Evolutionary conservation across 164 flowering plant species (phyloP).

Genomic region (Paratinospora sagittata): DNA sequence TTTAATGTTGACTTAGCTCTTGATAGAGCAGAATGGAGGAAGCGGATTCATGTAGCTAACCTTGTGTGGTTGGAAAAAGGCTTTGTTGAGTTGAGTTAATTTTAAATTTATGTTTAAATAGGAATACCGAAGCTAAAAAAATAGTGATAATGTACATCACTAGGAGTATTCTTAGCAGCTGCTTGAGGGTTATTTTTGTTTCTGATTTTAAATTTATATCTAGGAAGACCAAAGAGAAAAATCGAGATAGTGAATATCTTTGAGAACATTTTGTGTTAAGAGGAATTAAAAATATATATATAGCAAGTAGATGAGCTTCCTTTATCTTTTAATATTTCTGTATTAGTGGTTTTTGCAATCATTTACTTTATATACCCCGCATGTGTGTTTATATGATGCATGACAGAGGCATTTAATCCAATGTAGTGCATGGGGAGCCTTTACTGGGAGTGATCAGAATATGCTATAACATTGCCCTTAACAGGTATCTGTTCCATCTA

Average conservation of each 20-base stretch:
- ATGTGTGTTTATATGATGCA: background rate
- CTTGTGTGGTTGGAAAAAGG: no score
- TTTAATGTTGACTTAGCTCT: no score
- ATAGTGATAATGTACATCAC: background rate
- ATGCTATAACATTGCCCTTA: constrained; percentile 91
- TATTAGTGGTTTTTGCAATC: background rate
- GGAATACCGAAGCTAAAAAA: background rate
- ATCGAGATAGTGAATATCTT: background rate
- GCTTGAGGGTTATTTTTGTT: background rate
- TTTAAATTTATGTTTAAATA: background rate
- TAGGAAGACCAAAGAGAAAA: background rate
- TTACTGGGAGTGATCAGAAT: constrained; percentile 88
- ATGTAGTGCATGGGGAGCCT: constrained; percentile 93
- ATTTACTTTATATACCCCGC: background rate
- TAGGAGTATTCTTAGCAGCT: background rate
- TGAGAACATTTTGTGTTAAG: background rate
- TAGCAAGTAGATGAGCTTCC: background rate
- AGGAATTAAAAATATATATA: background rate
- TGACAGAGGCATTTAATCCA: background rate
- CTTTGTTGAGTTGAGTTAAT: background rate
- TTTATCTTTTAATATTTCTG: background rate
- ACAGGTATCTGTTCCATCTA: constrained; percentile 45
- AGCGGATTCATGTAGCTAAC: no score
- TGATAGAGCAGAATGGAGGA: no score
- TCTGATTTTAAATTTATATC: background rate